Evolutionary conservation across 2,329 filamentous ascomycete species (phyloP), one percentile per base, ranked within the genome.

Genomic region (Pseudodiploospora longispora): DNA sequence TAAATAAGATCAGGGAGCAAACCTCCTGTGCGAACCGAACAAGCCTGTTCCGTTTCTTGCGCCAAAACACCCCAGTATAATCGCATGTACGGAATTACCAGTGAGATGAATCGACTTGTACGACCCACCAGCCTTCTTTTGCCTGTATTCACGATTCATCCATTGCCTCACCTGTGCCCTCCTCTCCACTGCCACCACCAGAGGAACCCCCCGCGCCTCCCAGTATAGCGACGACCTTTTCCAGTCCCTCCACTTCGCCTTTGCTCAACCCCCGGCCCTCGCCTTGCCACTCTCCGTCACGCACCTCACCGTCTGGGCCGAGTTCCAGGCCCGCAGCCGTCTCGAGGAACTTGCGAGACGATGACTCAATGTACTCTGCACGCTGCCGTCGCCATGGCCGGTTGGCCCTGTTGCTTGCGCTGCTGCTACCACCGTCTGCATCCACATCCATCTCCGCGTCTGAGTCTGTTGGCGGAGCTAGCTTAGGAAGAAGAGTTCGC

Each of bases 341-440:
- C 66, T 95, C 87, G 35, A 96, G 68, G 59, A 94, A 86, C 47
- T 85, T 75, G 52, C 80, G 72, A 41, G 87, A 86, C 56, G 89
- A 82, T 43, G 76, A 76, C 65, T 96, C 90, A 40, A 97, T 82
- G 60, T 97, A 97, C 52, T 85, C 77, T 45, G 83, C 74, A 48
- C 91, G 73, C 60, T 93, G 82, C 42, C 81, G 76, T 34, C 82
- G 75, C 68, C 80, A 86, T 37, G 74, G 75, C 57, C 74, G 71
- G 42, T 70, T 58, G 38, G 74, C 75, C 57, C 74, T 71, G 42
- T 70, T 58, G 12, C 48, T 64, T n/a, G 61, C 57, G 10, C 57
- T 57, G 5, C 62, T 60, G 7, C 62, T 58, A 6, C 58, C 55
- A 3, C 55, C 55, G n/a, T 54, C 46, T 41, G 59, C 51, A 50